A percentile compares a stretch with the other conserved stretches of the same genome.
phyloP scores from a whole-genome alignment of 495 filamentous ascomycete genomes.

The Aspergillus panamensis region DNA sequence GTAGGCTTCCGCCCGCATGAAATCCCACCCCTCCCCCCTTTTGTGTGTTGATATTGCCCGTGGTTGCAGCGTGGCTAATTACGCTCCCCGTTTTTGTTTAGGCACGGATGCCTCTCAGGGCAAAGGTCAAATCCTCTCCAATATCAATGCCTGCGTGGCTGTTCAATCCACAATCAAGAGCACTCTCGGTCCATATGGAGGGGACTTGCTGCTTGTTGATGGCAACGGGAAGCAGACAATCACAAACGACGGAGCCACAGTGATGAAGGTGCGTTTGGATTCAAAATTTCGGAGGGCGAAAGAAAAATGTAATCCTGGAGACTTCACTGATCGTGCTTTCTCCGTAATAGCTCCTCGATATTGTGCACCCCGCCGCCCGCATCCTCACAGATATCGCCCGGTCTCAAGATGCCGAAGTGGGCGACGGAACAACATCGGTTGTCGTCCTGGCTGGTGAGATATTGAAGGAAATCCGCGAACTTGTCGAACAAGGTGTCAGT shows the following conservation, averaged over 20 bases:
- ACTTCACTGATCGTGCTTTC: conserved; percentile 5
- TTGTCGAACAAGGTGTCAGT: conserved; percentile 95
- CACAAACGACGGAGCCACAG: conserved; percentile 97
- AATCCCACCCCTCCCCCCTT: conserved; percentile 21
- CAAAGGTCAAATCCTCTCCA: conserved; percentile 94
- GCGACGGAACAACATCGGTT: conserved; percentile 95
- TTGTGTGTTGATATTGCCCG: conserved; percentile 19
- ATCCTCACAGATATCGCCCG: conserved; percentile 98
- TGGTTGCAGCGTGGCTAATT: conserved; percentile 14
- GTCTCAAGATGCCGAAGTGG: conserved; percentile 98
- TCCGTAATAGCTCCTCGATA: conserved; percentile 78
- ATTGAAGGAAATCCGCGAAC: conserved; percentile 89
- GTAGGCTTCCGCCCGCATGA: conserved; percentile 54
- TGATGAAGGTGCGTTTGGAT: conserved; percentile 78
- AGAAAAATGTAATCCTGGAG: background rate
- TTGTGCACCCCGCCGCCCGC: conserved; percentile 94
- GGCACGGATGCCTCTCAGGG: conserved; percentile 97
- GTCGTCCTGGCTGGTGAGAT: conserved; percentile 96
- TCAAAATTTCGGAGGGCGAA: background rate
- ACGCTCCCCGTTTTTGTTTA: conserved; percentile 33
- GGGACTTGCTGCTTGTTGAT: conserved; percentile 93
- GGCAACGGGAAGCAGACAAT: conserved; percentile 94
- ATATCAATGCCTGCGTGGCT: conserved; percentile 98
- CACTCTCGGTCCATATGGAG: conserved; percentile 96
- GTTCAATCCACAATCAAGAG: conserved; percentile 93